phyloP scores from a whole-genome alignment of 2,329 filamentous ascomycete genomes.

The Paecilomyces dactylethromorphus region DNA sequence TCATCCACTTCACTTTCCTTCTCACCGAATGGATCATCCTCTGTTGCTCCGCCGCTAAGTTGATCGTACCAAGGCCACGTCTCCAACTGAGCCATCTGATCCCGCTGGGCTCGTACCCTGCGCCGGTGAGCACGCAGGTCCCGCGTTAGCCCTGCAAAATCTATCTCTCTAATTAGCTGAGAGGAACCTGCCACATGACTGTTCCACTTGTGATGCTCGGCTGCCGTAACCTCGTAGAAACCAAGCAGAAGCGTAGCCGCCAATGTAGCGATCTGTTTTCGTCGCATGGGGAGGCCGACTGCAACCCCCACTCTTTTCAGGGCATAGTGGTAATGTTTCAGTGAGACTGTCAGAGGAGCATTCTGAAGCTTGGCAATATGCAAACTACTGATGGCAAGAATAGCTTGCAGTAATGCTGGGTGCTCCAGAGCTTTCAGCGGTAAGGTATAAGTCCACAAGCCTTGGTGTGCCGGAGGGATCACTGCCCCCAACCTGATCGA shows the following conservation, averaged over 20 bases:
- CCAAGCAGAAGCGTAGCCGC: slow-evolving; percentile 79
- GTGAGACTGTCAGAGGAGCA: slow-evolving; percentile 67
- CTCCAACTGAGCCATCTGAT: slow-evolving; percentile 16
- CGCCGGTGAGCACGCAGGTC: slow-evolving; percentile 62
- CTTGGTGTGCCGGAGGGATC: slow-evolving; percentile 54
- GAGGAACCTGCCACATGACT: slow-evolving; percentile 81
- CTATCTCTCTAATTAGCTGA: slow-evolving; percentile 74
- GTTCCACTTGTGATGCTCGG: slow-evolving; percentile 93
- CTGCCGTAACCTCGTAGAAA: slow-evolving; percentile 91
- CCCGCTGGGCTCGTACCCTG: slow-evolving; percentile 29
- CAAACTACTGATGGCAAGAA: slow-evolving; percentile 77
- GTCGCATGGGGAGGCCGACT: slow-evolving; percentile 61
- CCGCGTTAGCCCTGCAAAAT: slow-evolving; percentile 66
- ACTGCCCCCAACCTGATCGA: slow-evolving; percentile 58
- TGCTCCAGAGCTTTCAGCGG: slow-evolving; percentile 77
- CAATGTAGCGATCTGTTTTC: slow-evolving; percentile 73
- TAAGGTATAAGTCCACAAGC: slow-evolving; percentile 66
- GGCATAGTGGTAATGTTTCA: slow-evolving; percentile 87
- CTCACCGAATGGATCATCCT: slow-evolving; percentile 37
- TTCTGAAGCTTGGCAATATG: slow-evolving; percentile 80
- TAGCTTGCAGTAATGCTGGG: slow-evolving; percentile 82
- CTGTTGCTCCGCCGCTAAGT: slow-evolving; percentile 26
- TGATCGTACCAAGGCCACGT: slow-evolving; percentile 12
- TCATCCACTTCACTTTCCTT: slow-evolving; percentile 48
- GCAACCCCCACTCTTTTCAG: slow-evolving; percentile 71